These are phyloP conservation scores for Cyclospora cayetanensis DNA, from an alignment of 169 alveolate genomes.

Conservation along the genomic window DNA sequence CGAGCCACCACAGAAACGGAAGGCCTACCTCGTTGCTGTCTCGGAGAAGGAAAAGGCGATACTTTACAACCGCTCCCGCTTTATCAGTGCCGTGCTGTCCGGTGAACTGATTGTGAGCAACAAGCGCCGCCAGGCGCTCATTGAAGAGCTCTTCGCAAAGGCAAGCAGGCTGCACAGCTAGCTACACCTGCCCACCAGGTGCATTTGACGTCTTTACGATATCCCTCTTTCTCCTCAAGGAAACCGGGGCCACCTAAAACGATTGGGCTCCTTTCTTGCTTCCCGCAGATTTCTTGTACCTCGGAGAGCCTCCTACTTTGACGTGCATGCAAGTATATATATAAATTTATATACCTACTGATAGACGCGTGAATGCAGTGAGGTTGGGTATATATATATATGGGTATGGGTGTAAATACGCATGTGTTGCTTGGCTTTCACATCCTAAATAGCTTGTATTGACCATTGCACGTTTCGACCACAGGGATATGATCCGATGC, in stretches of 20 bases:
- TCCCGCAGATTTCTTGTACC: no score
- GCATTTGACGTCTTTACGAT: no score
- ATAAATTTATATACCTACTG: no score
- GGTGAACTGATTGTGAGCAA: constrained; percentile 83
- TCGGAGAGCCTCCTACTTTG: no score
- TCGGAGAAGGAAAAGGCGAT: constrained; percentile 50
- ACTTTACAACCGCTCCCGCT: constrained; percentile 55
- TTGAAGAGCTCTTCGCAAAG: constrained; percentile 63
- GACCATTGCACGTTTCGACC: no score
- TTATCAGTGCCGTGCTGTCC: constrained; percentile 85
- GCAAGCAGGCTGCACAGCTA: constrained; percentile 33
- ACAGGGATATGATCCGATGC: constrained; percentile 69
- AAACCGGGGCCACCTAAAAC: no score
- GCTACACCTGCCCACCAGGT: not conserved
- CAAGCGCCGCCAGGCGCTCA: constrained; percentile 49
- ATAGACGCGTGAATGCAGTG: not conserved
- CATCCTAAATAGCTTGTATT: no score
- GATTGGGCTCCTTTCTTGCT: no score
- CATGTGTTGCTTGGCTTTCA: not conserved
- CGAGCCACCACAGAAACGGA: constrained; percentile 2
- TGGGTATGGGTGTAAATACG: not conserved
- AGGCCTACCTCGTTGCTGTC: constrained; percentile 60
- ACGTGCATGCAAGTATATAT: not conserved
- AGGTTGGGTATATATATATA: not conserved
- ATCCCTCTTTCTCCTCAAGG: no score